A percentile compares a stretch with the other conserved stretches of the same genome.
Evolutionary conservation across 208 protist species (phyloP).

Genomic region (Acanthamoeba lugdunensis): DNA sequence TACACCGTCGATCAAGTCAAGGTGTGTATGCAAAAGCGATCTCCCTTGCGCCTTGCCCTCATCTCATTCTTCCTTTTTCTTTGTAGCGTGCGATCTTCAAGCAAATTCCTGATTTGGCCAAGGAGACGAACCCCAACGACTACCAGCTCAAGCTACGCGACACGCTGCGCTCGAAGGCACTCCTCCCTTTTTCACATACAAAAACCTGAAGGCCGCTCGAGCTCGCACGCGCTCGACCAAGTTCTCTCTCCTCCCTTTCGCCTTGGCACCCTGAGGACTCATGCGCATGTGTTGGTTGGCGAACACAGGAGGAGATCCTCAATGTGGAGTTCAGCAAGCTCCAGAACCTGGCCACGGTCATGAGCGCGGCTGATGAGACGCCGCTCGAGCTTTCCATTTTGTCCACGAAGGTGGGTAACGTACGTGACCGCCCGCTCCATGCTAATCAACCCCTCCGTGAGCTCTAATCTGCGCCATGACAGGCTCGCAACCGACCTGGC

Average conservation of each 20-base stretch:
- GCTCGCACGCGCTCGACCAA: not conserved
- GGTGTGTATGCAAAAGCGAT: not conserved
- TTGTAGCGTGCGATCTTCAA: slow-evolving; percentile 64
- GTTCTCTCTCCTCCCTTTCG: not conserved
- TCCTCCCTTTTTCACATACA: not conserved
- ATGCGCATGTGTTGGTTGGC: not conserved
- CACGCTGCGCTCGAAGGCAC: slow-evolving; percentile 16
- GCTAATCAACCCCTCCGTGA: not conserved
- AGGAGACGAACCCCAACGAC: slow-evolving; percentile 57
- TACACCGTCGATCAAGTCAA: slow-evolving; percentile 72
- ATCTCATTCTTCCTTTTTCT: not conserved
- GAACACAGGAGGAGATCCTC: slow-evolving; percentile 62
- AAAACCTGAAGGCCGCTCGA: too few species aligned
- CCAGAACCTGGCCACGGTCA: slow-evolving; percentile 53
- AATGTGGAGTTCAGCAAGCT: slow-evolving; percentile 72
- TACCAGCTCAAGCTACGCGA: slow-evolving; percentile 73
- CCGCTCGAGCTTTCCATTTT: slow-evolving; percentile 47
- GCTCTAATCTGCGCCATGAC: not conserved
- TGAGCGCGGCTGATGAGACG: slow-evolving; percentile 7
- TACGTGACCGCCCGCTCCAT: not conserved
- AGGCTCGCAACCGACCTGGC: not conserved
- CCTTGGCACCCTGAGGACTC: too few species aligned
- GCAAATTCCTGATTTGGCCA: slow-evolving; percentile 63
- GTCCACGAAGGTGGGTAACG: slow-evolving; percentile 26
- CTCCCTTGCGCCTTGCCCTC: not conserved